Conservation (phyloP, 306 rosid genomes). For the Cucurbita ficifolia region DNA sequence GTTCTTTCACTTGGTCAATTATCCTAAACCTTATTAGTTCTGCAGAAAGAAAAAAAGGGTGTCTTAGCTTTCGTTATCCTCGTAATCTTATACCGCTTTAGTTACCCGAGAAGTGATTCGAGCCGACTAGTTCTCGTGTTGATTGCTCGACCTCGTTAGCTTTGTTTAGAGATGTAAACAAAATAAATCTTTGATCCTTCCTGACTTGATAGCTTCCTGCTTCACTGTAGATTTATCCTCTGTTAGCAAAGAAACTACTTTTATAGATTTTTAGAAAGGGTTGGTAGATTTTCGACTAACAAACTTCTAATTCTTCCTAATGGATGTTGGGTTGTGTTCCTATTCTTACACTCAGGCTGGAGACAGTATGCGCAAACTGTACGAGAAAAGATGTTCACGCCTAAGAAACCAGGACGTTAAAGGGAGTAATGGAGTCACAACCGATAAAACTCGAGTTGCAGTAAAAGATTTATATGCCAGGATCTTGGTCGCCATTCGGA, state of each 20-base stretch:
- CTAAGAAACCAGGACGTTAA: slow-evolving; percentile 50
- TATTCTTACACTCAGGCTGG: slow-evolving; percentile 47
- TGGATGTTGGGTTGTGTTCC: slow-evolving; percentile 1
- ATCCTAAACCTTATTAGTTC: background rate
- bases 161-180: background rate
- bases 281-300: background rate
- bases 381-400: slow-evolving; percentile 62
- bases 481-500: slow-evolving; percentile 75
- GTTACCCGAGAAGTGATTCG: background rate
- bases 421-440: slow-evolving; percentile 47
- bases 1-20: background rate
- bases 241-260: background rate
- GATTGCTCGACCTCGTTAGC: background rate
- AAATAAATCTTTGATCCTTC: background rate
- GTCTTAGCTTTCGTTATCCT: background rate
- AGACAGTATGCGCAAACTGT: slow-evolving; percentile 55
- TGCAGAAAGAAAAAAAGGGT: background rate
- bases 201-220: background rate
- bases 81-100: background rate
- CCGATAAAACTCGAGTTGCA: slow-evolving; percentile 63
- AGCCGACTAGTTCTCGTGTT: background rate
- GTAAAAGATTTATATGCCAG: slow-evolving; percentile 78
- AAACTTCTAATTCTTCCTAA: background rate
- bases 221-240: background rate
- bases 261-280: background rate